Evolutionary conservation across 805 yeast species (phyloP), one percentile per base, ranked within the genome.

Genomic region (Candida caryicola): DNA sequence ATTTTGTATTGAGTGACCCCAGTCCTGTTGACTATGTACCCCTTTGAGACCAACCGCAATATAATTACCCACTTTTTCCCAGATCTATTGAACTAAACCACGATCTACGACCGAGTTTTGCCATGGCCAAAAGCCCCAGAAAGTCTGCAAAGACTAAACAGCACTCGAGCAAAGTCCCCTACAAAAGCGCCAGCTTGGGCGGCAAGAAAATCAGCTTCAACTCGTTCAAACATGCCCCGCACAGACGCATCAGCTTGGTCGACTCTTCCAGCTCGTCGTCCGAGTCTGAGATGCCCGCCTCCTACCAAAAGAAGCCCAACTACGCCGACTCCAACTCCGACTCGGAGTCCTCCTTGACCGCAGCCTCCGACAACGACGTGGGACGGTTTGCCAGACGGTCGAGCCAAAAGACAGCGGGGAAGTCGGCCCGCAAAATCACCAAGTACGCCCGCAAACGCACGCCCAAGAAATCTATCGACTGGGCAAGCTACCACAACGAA

Each of bases 341-440:
- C 31, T 60, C 69, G 1, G 74, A 68, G 34, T 60, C 67, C 12
- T 66, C 72, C 0, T 50, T 69, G 23, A 69, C 72, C 0, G 73
- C 70, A 2, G 68, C 67, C 5, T 55, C 60, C 5, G 67, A 58
- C 18, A 47, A 49, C 4, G 62, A 50, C 7, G 51, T 26, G 8
- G 27, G 17, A 10, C 39, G 37, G 9, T 46, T 44, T 14, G 41
- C 49, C 15, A 47, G 38, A 26, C 37, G 34, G 21, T 41, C 44
- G 12, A 33, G 35, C 36, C 28, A 29, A 33, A 38, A 26, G 23
- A 31, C 36, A 33, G 49, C 35, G 33, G 46, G 30, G 36, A 39
- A 40, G 32, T 41, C 36, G 13, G 43, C 39, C 29, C 43, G 39
- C 16, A 43, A 43, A 23, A 25, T 31, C n/a, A 33, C 36, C 4